These are phyloP conservation scores for Heimioporus sp. DNA, from an alignment of 768 basidiomycete genomes.

Conservation along the genomic window DNA sequence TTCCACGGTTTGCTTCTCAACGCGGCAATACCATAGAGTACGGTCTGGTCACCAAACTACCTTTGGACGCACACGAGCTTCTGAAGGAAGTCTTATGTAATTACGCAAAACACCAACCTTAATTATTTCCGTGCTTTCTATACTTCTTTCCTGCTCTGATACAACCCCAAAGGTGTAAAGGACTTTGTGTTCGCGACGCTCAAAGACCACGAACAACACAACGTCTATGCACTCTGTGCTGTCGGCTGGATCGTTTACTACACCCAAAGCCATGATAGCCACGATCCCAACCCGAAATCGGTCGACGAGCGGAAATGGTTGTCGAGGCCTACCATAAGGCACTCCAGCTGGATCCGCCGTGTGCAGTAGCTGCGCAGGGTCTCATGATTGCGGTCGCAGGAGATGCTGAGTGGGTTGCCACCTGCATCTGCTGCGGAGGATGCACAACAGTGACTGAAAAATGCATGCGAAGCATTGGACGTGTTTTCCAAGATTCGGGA, in stretches of 20 bases:
- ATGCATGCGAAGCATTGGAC: slow-evolving; percentile 83
- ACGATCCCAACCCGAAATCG: slow-evolving; percentile 55
- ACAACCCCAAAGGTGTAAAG: slow-evolving; percentile 69
- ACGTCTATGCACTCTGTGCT: slow-evolving; percentile 89
- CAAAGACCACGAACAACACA: slow-evolving; percentile 82
- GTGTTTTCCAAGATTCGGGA: slow-evolving; percentile 92
- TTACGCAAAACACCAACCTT: slow-evolving; percentile 72
- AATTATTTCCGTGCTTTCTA: slow-evolving; percentile 93
- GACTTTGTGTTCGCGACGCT: slow-evolving; percentile 90
- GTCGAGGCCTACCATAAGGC: slow-evolving; percentile 96
- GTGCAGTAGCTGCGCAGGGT: slow-evolving; percentile 93
- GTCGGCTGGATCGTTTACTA: slow-evolving; percentile 87
- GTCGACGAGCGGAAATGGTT: slow-evolving; percentile 63
- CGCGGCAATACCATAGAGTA: no score
- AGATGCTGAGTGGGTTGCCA: slow-evolving; percentile 67
- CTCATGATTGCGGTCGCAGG: slow-evolving; percentile 93
- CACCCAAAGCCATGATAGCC: slow-evolving; percentile 79
- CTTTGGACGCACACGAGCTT: slow-evolving; percentile 82
- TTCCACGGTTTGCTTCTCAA: no score
- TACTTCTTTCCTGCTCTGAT: slow-evolving; percentile 87
- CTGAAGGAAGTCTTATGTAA: slow-evolving; percentile 88
- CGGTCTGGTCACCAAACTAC: no score
- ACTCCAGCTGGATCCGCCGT: slow-evolving; percentile 75
- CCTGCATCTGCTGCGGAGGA: slow-evolving; percentile 59
- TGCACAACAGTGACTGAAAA: slow-evolving; percentile 58